phyloP scores from a whole-genome alignment of 345 rosid species.

The Bretschneidera sinensis region DNA sequence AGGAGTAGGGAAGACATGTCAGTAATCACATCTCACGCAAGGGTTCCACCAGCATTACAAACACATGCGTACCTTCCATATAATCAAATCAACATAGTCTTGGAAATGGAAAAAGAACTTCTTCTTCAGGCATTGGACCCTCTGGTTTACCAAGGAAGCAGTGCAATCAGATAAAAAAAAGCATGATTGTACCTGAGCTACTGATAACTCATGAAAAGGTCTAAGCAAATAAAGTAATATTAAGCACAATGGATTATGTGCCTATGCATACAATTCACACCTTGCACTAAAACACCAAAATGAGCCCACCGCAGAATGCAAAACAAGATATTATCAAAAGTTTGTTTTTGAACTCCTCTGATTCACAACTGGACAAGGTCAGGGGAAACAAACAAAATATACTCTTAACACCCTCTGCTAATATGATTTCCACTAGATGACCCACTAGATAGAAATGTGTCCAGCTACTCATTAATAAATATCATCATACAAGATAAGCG shows the following conservation, averaged over 20 bases:
- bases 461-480: no score
- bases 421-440: no score
- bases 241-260: neutral
- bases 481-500: no score
- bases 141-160: constrained; percentile 38
- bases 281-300: neutral
- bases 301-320: neutral
- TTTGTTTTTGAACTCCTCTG: no score
- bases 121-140: constrained; percentile 81
- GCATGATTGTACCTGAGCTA: no score
- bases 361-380: no score
- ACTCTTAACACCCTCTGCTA: no score
- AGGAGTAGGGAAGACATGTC: neutral
- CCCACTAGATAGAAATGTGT: no score
- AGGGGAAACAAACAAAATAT: no score
- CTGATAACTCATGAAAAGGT: constrained; percentile 4
- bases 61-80: constrained; percentile 66
- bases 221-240: no score
- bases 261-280: neutral
- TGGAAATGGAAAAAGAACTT: constrained; percentile 92
- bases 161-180: constrained; percentile 14
- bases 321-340: no score
- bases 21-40: neutral
- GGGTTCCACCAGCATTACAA: neutral
- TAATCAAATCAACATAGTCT: constrained; percentile 89